Base-by-base conservation (phyloP, 768 basidiomycete genomes). In the Boletus sp. region DNA sequence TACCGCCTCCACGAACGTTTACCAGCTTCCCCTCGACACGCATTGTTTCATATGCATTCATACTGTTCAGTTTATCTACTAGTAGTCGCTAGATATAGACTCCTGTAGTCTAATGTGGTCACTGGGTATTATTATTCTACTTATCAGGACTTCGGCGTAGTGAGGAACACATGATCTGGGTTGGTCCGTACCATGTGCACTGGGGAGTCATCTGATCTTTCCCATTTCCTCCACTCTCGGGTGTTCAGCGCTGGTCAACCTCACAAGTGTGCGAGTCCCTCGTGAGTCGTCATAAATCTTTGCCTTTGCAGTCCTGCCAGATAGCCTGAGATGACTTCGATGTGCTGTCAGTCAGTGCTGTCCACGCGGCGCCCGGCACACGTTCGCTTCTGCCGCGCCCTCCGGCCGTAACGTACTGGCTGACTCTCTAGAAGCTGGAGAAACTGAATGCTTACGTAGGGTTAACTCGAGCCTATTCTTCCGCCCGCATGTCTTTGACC, bases 61-160 rank as follows among this genome's bases (percentile, higher is more conserved):
- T 57, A 59, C 47, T 51, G 58, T 62, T 60, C 37, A 50, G 58
- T 57, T 24, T 60, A 60, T 65, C 51, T 61, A 60, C 46, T 51
- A 61, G 48, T 67, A 61, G 50, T 62, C 52, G 52, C 49, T 62
- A 45, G 44, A 64, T 64, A 58, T 66, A 64, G 59, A 65, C 41
- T 55, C 55, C 39, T 59, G 52, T 64, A 57, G 45, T 55, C 30
- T 30, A n/a, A 32, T 42, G 35, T 56, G 47, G 41, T 56, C 53
- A 32, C 18, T 47, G 53, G 42, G 29, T 50, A 47, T 35, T 48
- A 47, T 59, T 17, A 48, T 42, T 36, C 35, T 33, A 15, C 32
- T 53, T 48, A 14, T 35, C 53, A 32, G 24, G 12, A 9, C 11
- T 11, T 11, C 33, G 33, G 7, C 11, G 33, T 5, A 11, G 33